Conservation (phyloP, 805 yeast species). For the Grigorovia yakushimaensis region DNA sequence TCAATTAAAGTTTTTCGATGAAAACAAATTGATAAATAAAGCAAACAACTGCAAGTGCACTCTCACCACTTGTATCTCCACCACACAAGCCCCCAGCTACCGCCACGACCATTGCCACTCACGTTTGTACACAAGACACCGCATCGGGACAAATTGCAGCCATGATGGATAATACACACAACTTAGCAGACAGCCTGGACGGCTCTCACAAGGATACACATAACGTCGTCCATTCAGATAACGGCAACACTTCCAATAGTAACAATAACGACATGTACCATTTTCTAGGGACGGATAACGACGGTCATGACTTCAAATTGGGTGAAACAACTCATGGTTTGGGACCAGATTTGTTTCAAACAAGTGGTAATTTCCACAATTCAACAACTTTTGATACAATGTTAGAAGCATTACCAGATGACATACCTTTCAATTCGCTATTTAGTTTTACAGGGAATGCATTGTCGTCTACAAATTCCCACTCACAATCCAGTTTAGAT, state of each 20-base stretch:
- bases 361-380: not conserved
- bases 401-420: slow-evolving; percentile 30
- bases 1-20: no score
- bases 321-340: not conserved
- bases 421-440: slow-evolving; percentile 13
- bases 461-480: not conserved
- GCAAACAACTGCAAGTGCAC: no score
- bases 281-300: not conserved
- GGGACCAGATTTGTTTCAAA: not conserved
- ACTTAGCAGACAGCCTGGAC: not conserved
- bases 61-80: no score
- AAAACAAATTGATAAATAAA: no score
- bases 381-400: slow-evolving; percentile 23
- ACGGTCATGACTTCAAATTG: not conserved
- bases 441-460: slow-evolving; percentile 4
- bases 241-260: not conserved
- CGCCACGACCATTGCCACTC: not conserved
- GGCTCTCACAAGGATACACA: not conserved
- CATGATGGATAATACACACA: not conserved
- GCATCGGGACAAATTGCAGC: no score
- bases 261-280: not conserved
- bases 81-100: not conserved
- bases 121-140: no score
- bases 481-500: not conserved
- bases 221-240: not conserved